Base-by-base conservation (phyloP, 1,284 basidiomycete species). In the Papiliotrema terrestris region DNA sequence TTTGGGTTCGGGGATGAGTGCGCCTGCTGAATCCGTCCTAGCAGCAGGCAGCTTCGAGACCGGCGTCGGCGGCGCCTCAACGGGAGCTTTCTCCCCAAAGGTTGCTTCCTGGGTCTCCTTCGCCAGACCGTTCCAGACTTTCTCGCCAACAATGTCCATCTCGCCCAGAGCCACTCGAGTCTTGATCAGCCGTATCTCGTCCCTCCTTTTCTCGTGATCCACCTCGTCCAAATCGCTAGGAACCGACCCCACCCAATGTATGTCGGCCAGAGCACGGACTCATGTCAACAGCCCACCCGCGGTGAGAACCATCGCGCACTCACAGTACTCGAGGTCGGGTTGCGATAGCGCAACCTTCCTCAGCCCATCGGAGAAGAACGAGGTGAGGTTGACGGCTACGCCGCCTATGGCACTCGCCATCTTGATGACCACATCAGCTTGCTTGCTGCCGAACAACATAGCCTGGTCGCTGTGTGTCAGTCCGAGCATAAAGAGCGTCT, bases 131-230 rank as follows among this genome's bases (percentile, higher is more conserved):
- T 25, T 26, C 49, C 49, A 51, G 22, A 45, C 46, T 9, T 37
- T n/a, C 19, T 57, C 19, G 2, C 62, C 62, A 23, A 65, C 52
- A 8, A 62, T 32, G 32, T 60, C 58, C 25, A 55, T 44, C 48
- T 65, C 60, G 2, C 62, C 62, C 46, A 62, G 26, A 13, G 60
- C 62, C 4, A 65, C 60, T 43, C 57, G 32, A 14, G 56, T 59
- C 51, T 65, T 62, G 8, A 53, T 48, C 17, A 60, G 42, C 26
- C 62, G 39, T 6, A 65, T 35, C 19, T 54, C 49, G 14, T 60
- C 62, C 14, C 62, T 36, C 14, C 19, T 42, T 35, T 45, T 53
- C 15, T 54, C 54, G 45, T 62, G 58, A 1, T 44, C 50, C 29
- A 42, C 22, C 14, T 54, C 58, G 9, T 60, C 55, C 25, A 60